phyloP scores from a whole-genome alignment of 345 rosid genomes.

The Anacardium occidentale region DNA sequence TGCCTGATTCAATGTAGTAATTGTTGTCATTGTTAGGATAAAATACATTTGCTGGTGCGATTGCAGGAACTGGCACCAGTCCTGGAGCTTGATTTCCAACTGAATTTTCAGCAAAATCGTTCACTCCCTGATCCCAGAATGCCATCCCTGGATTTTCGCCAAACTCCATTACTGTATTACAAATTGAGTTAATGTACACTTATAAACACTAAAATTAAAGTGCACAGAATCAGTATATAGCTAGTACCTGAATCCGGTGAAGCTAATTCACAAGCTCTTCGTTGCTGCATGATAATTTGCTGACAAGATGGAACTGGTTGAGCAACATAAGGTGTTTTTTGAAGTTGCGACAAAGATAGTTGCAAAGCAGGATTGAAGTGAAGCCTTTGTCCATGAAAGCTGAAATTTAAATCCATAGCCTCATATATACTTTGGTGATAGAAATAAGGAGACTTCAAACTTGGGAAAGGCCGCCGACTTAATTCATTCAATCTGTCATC shows the following conservation, averaged over 20 bases:
- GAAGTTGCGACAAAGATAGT: background rate
- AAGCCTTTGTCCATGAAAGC: background rate
- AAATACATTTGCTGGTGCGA: background rate
- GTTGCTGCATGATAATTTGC: background rate
- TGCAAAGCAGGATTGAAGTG: background rate
- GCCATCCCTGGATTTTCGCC: constrained; percentile 6
- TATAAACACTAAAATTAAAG: background rate
- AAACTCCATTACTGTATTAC: constrained; percentile 28
- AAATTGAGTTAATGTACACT: constrained; percentile 2
- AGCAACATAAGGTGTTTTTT: background rate
- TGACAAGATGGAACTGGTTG: constrained; percentile 7
- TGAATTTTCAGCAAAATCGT: background rate
- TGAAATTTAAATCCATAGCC: background rate
- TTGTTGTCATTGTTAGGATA: constrained; percentile 12
- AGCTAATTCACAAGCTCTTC: background rate
- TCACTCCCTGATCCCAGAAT: constrained; percentile 13
- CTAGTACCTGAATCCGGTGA: constrained; percentile 33
- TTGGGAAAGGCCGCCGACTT: constrained; percentile 36
- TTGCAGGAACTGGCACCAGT: background rate
- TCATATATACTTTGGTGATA: background rate
- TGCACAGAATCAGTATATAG: too few species aligned
- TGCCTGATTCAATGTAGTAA: background rate
- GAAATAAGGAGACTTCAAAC: constrained; percentile 26
- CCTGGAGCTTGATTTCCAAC: constrained; percentile 13
- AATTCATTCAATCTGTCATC: constrained; percentile 31